A percentile compares a stretch with the other conserved stretches of the same genome.
Evolutionary conservation across 768 basidiomycete genomes (phyloP).

Genomic region (Russula emetica): DNA sequence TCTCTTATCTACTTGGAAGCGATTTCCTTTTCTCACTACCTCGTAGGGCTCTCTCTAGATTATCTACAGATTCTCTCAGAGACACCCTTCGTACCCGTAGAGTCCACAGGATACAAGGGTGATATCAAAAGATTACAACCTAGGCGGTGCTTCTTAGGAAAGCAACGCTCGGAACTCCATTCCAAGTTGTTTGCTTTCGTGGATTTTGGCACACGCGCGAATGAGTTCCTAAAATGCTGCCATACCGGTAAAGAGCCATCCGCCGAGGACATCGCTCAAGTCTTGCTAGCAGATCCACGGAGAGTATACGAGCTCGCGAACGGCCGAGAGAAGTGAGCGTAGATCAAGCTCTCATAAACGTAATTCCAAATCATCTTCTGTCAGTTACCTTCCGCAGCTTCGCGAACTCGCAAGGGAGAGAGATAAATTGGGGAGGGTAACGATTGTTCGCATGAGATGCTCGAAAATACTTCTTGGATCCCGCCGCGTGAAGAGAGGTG

Average conservation of each 20-base stretch:
- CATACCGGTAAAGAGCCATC: constrained; percentile 87
- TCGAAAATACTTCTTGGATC: constrained; percentile 70
- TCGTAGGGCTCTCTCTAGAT: constrained; percentile 51
- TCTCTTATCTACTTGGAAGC: not conserved
- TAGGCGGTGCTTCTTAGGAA: constrained; percentile 59
- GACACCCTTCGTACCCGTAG: constrained; percentile 63
- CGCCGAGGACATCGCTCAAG: constrained; percentile 72
- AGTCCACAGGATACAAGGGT: constrained; percentile 33
- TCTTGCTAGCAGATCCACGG: constrained; percentile 62
- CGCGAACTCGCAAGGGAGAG: constrained; percentile 77
- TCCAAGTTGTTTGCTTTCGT: constrained; percentile 84
- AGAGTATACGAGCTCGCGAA: constrained; percentile 69
- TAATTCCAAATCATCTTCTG: not conserved
- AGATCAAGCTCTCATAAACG: not conserved
- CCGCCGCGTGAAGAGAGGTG: constrained; percentile 49
- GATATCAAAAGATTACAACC: constrained; percentile 42
- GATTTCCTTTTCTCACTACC: not conserved
- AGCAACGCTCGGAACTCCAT: constrained; percentile 55
- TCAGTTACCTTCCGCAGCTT: constrained; percentile 75
- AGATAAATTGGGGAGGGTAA: constrained; percentile 46
- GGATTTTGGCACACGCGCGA: constrained; percentile 78
- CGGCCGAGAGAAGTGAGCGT: constrained; percentile 59
- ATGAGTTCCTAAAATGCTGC: constrained; percentile 78
- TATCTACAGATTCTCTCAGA: constrained; percentile 57
- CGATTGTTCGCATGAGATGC: constrained; percentile 60